Evolutionary conservation across 768 basidiomycete genomes (phyloP), one percentile per base, ranked within the genome.

Genomic region (Leccinum uliginosum): DNA sequence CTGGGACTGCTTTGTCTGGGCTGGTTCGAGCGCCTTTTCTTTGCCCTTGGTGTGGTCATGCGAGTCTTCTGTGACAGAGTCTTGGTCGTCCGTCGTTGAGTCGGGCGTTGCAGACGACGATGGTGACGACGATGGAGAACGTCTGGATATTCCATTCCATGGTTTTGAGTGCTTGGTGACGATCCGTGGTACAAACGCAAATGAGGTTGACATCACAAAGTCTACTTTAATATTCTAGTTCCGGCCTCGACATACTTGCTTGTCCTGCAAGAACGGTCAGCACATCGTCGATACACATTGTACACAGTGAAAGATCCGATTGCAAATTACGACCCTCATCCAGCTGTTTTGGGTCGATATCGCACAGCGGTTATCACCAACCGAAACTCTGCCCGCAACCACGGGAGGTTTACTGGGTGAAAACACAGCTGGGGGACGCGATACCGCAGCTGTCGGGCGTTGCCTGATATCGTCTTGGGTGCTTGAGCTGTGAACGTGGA

Each of bases 111-210:
- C 48, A 15, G 47, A 63, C n/a, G 49, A 55, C 1, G 63, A 47
- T 7, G 50, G 11, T n/a, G 38, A 2, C 1, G 46, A 63, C 17
- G 49, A 49, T 10, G 50, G 27, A 1, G 59, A 27, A 34, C 40
- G 43, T 3, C 24, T 61, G 53, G 65, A 27, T 19, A 65, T 58
- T 10, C 58, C 65, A 53, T 52, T 54, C 60, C 62, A 66, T 50
- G 55, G 55, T 47, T 71, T 73, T 44, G 69, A 61, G 32, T 66
- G 50, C 57, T 73, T 75, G n/a, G 74, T 71, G 57, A 83, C 68
- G 48, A 75, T 73, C 51, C 81, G 74, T 47, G 81, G 81, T 53
- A 82, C 55, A 57, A 82, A 83, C 6, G 77, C 67, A 59, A 83
- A 75, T 10, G 69, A 53, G 26, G 62, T n/a, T 27, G 66, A 47